Evolutionary conservation across 2,329 filamentous ascomycete species (phyloP), one percentile per base, ranked within the genome.

Genomic region (Pezicula radicicola): DNA sequence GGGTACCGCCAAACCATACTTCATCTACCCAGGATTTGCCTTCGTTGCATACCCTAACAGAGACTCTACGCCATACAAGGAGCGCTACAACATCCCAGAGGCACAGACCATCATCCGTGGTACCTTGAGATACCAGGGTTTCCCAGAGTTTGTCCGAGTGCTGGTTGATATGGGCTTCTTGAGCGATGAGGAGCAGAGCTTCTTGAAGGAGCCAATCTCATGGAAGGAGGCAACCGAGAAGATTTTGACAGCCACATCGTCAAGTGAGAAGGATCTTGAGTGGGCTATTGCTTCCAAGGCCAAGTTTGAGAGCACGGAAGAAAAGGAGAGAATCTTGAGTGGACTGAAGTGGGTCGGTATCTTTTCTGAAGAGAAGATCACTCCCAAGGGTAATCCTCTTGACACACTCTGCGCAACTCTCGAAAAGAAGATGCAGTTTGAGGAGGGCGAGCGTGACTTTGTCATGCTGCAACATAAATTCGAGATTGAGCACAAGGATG

Each of bases 11-110:
- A 93, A 95, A 79, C 89, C 91, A 46, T 96, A 96, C 80, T 84
- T 81, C 72, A 94, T 93, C 76, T 95, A 91, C 76, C 88, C 89
- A 35, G 89, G 90, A 54, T 97, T 85, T 70, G 86, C 88, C 48
- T 93, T 96, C 63, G 91, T 97, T 61, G 91, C 88, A 40, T 97
- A 97, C 75, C 88, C 89, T 52, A 97, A 97, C 83, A 81, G 92
- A 62, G 92, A 97, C 74, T 92, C 86, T 18, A 94, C 89, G 15
- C 79, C 82, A 8, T 97, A 94, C 83, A 86, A 84, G 67, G 87
- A 96, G 78, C 84, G 89, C 57, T 97, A 97, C 81, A 75, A 83
- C 72, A 97, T 97, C 66, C 91, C 92, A 48, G 93, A 97, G 76
- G 91, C 90, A 13, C 74, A 96, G 72, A 96, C 89, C 48, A 83